A percentile compares a stretch with the other conserved stretches of the same genome.
Conservation (phyloP, 306 rosid species). For the Corylus heterophylla region DNA sequence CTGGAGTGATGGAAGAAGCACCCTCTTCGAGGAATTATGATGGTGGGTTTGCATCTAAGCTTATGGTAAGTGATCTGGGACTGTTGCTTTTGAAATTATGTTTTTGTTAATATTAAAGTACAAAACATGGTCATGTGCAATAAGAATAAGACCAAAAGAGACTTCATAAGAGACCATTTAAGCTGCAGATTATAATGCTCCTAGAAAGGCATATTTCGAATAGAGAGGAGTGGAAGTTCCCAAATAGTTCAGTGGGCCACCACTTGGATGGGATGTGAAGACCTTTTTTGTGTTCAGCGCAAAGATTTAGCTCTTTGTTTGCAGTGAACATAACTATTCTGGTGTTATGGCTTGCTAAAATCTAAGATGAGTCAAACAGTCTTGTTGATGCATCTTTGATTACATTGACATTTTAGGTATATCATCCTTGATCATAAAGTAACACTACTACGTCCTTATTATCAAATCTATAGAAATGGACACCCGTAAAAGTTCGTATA, state of each 20-base stretch:
- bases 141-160: neutral
- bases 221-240: neutral
- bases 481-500: neutral
- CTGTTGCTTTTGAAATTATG: neutral
- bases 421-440: neutral
- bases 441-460: neutral
- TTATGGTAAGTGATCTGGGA: constrained; percentile 61
- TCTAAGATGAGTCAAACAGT: neutral
- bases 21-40: constrained; percentile 85
- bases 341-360: neutral
- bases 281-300: neutral
- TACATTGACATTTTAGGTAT: neutral
- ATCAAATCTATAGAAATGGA: neutral
- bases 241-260: neutral
- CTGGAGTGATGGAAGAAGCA: constrained; percentile 87
- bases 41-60: constrained; percentile 96
- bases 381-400: neutral
- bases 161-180: constrained; percentile 1
- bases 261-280: constrained; percentile 2
- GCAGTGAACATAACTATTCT: too few relatives aligned
- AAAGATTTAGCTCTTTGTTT: neutral
- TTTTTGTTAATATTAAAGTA: neutral
- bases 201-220: constrained; percentile 4
- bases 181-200: neutral
- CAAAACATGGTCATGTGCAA: neutral